phyloP scores from a whole-genome alignment of 176 grass and related monocot genomes.

The Rhynchospora pubera region DNA sequence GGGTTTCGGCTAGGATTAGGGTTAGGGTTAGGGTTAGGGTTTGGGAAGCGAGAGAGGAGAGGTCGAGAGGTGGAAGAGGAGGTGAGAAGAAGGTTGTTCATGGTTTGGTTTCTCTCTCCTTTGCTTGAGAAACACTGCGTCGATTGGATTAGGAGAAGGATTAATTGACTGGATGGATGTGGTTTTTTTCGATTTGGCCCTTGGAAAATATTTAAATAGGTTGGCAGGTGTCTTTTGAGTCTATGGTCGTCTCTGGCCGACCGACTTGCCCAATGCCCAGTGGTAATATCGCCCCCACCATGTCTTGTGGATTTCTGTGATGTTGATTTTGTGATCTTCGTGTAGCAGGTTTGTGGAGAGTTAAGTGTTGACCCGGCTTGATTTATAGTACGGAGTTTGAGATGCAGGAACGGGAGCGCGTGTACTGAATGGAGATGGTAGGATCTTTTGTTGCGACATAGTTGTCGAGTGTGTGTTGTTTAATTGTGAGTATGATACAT shows the following conservation, averaged over 20 bases:
- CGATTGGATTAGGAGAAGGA: not conserved
- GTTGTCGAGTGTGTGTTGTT: not conserved
- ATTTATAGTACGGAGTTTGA: not conserved
- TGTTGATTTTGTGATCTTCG: not conserved
- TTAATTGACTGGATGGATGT: not conserved
- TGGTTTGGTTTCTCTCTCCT: not conserved
- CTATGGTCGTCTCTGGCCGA: no score
- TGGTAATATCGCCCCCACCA: not conserved
- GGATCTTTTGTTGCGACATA: not conserved
- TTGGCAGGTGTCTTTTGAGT: no score
- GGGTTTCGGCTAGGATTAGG: not conserved
- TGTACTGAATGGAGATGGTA: not conserved
- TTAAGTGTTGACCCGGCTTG: not conserved
- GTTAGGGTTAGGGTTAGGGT: conserved; percentile 32
- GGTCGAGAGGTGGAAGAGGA: conserved; percentile 25
- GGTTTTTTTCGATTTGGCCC: not conserved
- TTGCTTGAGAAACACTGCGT: not conserved
- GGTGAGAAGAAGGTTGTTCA: conserved; percentile 20
- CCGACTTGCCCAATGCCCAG: not conserved
- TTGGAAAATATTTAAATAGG: not conserved
- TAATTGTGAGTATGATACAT: not conserved
- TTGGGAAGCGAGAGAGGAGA: conserved; percentile 17
- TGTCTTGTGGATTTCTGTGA: not conserved
- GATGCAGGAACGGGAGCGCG: not conserved
- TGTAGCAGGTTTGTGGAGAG: not conserved